phyloP scores from a whole-genome alignment of 1,139 yeast species.

The Saccharomycopsis phalli region DNA sequence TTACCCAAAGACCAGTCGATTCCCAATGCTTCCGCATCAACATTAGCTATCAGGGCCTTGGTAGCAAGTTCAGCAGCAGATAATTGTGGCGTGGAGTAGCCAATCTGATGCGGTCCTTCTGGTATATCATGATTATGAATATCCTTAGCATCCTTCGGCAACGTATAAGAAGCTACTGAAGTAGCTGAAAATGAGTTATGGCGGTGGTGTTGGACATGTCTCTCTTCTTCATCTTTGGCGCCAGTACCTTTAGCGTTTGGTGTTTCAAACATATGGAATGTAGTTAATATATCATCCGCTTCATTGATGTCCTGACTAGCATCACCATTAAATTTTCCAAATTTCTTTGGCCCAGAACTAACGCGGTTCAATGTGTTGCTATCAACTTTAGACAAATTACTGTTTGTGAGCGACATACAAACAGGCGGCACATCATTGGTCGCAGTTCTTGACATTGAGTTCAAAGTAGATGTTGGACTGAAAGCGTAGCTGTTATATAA shows the following conservation, averaged over 20 bases:
- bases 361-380: background rate
- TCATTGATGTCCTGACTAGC: background rate
- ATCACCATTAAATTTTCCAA: background rate
- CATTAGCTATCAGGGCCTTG: constrained; percentile 31
- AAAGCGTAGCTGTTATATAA: constrained; percentile 11
- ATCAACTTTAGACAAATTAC: constrained; percentile 1
- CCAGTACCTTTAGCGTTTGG: background rate
- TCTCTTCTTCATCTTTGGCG: constrained; percentile 12
- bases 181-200: constrained; percentile 83
- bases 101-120: constrained; percentile 56
- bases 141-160: constrained; percentile 34
- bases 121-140: constrained; percentile 27
- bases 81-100: constrained; percentile 73
- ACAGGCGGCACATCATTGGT: constrained; percentile 10
- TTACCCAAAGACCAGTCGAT: constrained; percentile 11
- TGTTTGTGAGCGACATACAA: constrained; percentile 4
- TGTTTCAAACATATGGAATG: constrained; percentile 11
- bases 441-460: constrained; percentile 14
- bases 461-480: constrained; percentile 4
- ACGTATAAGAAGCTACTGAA: constrained; percentile 60
- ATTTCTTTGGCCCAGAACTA: background rate
- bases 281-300: constrained; percentile 1
- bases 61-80: constrained; percentile 31
- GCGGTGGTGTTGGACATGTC: constrained; percentile 29
- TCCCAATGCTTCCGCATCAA: constrained; percentile 31